Conservation (phyloP, 2,329 filamentous ascomycete genomes). For the Venturiaceae sp. region DNA sequence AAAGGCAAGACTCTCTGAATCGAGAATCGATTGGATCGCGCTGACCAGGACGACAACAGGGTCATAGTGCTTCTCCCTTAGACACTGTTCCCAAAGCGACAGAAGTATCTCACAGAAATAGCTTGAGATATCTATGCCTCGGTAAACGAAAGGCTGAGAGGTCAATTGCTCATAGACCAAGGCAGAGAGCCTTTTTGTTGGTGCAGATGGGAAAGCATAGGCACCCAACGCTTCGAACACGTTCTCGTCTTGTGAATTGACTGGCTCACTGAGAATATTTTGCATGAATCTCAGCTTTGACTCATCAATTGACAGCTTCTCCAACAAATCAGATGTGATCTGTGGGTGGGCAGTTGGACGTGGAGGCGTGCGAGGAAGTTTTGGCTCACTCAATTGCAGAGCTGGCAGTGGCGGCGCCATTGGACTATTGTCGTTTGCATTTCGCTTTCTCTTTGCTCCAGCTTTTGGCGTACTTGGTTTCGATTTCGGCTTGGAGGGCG, state of each 20-base stretch:
- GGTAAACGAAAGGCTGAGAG: constrained; percentile 29
- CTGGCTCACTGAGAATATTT: constrained; percentile 53
- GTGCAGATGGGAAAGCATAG: constrained; percentile 56
- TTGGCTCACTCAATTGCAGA: constrained; percentile 4
- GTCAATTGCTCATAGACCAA: constrained; percentile 60
- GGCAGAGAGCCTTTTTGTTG: constrained; percentile 52
- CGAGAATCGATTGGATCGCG: constrained; percentile 53
- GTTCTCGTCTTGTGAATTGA: constrained; percentile 43
- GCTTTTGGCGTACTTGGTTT: constrained; percentile 48
- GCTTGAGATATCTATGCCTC: constrained; percentile 44
- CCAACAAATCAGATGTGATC: neutral
- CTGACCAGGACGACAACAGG: constrained; percentile 58
- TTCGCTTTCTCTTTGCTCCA: constrained; percentile 58
- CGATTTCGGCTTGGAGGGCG: constrained; percentile 36
- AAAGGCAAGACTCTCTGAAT: constrained; percentile 49
- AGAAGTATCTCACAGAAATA: constrained; percentile 57
- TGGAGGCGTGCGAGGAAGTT: neutral
- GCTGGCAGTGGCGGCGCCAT: constrained; percentile 32
- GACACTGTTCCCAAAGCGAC: constrained; percentile 58
- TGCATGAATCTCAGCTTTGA: constrained; percentile 36
- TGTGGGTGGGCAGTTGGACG: neutral
- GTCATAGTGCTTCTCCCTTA: constrained; percentile 51
- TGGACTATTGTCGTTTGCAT: constrained; percentile 53
- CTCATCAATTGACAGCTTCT: neutral
- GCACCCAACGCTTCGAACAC: constrained; percentile 60